Evolutionary conservation across 2,329 filamentous ascomycete species (phyloP), one percentile per base, ranked within the genome.

Genomic region (Niveomyces coronatus): DNA sequence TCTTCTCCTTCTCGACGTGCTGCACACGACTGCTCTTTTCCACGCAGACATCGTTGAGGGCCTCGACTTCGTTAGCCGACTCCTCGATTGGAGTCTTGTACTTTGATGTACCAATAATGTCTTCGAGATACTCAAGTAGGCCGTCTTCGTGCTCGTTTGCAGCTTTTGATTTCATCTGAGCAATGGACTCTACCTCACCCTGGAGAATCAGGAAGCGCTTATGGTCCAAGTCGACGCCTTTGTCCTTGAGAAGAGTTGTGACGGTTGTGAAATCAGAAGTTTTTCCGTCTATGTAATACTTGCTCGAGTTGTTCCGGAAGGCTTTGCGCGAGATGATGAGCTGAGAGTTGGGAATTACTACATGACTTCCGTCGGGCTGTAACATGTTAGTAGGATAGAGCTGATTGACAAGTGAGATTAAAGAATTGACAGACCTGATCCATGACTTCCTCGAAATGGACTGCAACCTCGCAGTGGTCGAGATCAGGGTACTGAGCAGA

Each of bases 121-220:
- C 91, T 58, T 98, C 91, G 0, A 98, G 75, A 47, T 98, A 98
- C 58, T 98, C 91, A 14, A 98, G 70, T 4, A 98, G 73, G 10
- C 91, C 91, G 52, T 98, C 91, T 44, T 98, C 91, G 53, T 96
- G 89, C 57, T 98, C 91, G 50, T 85, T 89, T 29, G 74, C 80
- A 4, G 93, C 91, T 60, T 98, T 98, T 14, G 93, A 73, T 62
- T 98, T 98, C 91, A 98, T 98, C 61, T 96, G 91, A 6, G 91
- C 89, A 55, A 98, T 98, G 0, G 89, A 95, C 59, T 98, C 91
- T 42, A 98, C 91, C 58, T 98, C 91, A 53, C 91, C 91, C 60
- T 98, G 91, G 9, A 98, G 67, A 53, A 98, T 98, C 38, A 98
- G 65, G 63, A 98, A 98, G 43, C 91, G 85, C 64, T 98, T 98